Conservation (phyloP, 768 basidiomycete species). For the Serendipita indica region DNA sequence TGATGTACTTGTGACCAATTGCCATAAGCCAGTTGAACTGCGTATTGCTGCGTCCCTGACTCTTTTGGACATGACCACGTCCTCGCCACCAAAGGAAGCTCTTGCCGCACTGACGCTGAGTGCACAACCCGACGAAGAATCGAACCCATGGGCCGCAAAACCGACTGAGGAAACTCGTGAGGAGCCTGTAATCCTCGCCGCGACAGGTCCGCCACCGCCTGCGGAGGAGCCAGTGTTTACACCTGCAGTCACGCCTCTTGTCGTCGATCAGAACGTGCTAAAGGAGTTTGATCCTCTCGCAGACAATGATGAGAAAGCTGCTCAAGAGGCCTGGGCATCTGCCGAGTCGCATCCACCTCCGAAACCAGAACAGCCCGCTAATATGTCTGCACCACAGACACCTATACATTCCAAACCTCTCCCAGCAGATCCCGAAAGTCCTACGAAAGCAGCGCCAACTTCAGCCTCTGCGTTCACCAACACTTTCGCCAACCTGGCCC, state of each 20-base stretch:
- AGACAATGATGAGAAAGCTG: constrained; percentile 40
- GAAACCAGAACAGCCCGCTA: constrained; percentile 5
- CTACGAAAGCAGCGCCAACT: background rate
- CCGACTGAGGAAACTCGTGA: constrained; percentile 12
- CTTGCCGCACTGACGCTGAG: background rate
- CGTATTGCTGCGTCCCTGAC: background rate
- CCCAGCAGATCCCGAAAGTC: constrained; percentile 3
- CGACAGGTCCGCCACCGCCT: constrained; percentile 27
- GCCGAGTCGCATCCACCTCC: constrained; percentile 49
- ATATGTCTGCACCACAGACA: constrained; percentile 18
- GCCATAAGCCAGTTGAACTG: background rate
- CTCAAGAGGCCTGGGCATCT: constrained; percentile 48
- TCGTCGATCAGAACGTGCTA: constrained; percentile 29
- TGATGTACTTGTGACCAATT: background rate
- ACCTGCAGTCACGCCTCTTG: constrained; percentile 11
- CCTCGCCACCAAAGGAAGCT: background rate
- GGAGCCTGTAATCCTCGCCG: constrained; percentile 32
- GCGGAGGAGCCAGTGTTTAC: constrained; percentile 19
- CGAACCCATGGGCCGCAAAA: constrained; percentile 18
- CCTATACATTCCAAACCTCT: background rate
- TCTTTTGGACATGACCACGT: constrained; percentile 4
- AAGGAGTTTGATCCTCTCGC: constrained; percentile 56
- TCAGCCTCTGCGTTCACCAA: constrained; percentile 26
- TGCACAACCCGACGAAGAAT: background rate
- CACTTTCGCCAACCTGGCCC: constrained; percentile 48